Conservation (phyloP, 2,329 filamentous ascomycete species). For the Pyrenophora tritici-repentis region DNA sequence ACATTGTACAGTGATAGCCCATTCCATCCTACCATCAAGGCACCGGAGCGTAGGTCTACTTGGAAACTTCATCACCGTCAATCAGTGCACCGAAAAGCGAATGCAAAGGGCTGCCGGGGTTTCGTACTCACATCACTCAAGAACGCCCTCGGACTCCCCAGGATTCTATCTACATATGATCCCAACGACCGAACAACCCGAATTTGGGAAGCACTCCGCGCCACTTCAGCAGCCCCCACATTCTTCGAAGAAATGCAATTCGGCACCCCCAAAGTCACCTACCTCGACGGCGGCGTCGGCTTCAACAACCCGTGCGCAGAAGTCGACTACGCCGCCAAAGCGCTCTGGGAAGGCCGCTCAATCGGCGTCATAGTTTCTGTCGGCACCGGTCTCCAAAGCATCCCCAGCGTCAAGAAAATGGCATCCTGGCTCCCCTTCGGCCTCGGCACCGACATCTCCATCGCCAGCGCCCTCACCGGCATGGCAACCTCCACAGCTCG, state of each 20-base stretch:
- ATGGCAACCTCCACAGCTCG: conserved; percentile 48
- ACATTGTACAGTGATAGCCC: conserved; percentile 21
- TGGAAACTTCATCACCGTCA: conserved; percentile 43
- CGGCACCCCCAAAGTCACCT: conserved; percentile 52
- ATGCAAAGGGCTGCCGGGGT: conserved; percentile 43
- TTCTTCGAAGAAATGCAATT: conserved; percentile 61
- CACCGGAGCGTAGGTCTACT: conserved; percentile 27
- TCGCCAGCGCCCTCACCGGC: conserved; percentile 43
- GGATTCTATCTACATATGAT: conserved; percentile 47
- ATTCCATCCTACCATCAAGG: conserved; percentile 15
- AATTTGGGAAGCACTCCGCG: conserved; percentile 59
- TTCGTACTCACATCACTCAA: conserved; percentile 49
- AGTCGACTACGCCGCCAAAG: conserved; percentile 55
- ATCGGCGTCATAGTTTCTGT: conserved; percentile 49
- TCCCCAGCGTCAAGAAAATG: conserved; percentile 45
- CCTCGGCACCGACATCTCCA: conserved; percentile 45
- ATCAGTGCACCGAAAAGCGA: conserved; percentile 43
- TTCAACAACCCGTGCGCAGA: conserved; percentile 59
- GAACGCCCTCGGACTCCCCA: conserved; percentile 45
- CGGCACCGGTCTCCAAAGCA: conserved; percentile 47
- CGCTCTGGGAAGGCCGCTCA: conserved; percentile 44
- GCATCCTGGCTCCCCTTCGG: conserved; percentile 48
- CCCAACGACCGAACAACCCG: conserved; percentile 46
- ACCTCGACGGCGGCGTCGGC: conserved; percentile 56
- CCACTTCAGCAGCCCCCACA: conserved; percentile 56